A percentile compares a stretch with the other conserved stretches of the same genome.
Evolutionary conservation across 768 basidiomycete species (phyloP).

Genomic region (Exsudoporus frostii): DNA sequence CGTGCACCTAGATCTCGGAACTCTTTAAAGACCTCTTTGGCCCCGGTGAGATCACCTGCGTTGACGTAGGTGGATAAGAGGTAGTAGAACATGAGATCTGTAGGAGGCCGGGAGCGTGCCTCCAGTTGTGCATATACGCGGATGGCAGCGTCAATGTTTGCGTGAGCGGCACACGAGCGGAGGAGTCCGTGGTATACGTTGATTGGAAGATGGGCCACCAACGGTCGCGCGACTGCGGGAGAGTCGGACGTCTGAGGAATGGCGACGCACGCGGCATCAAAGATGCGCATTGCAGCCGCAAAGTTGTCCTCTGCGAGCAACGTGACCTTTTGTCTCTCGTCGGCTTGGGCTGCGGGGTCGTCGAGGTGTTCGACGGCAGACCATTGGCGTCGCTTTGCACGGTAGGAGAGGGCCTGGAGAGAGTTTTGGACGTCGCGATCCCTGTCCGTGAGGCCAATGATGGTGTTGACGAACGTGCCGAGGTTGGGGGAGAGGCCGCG

Average conservation of each 20-base stretch:
- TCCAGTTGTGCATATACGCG: constrained; percentile 65
- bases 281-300: constrained; percentile 65
- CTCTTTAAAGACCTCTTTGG: constrained; percentile 60
- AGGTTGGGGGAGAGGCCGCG: constrained; percentile 59
- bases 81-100: constrained; percentile 43
- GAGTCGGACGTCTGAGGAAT: constrained; percentile 19
- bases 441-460: constrained; percentile 60
- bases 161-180: constrained; percentile 55
- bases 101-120: constrained; percentile 31
- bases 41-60: constrained; percentile 45
- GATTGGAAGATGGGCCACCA: constrained; percentile 28
- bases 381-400: constrained; percentile 35
- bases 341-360: constrained; percentile 2
- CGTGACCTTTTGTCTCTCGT: constrained; percentile 36
- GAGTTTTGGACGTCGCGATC: constrained; percentile 59
- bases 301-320: constrained; percentile 70
- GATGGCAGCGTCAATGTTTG: constrained; percentile 57
- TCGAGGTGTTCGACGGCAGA: constrained; percentile 1
- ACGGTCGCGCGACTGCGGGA: constrained; percentile 2
- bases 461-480: constrained; percentile 58
- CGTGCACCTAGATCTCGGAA: constrained; percentile 44
- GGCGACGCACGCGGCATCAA: constrained; percentile 51
- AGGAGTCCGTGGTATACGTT: constrained; percentile 54
- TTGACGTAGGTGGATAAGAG: constrained; percentile 60
- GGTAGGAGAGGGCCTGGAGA: constrained; percentile 42